These are phyloP conservation scores for Allium sativum DNA, from an alignment of 106 monocot species.

Conservation along the genomic window DNA sequence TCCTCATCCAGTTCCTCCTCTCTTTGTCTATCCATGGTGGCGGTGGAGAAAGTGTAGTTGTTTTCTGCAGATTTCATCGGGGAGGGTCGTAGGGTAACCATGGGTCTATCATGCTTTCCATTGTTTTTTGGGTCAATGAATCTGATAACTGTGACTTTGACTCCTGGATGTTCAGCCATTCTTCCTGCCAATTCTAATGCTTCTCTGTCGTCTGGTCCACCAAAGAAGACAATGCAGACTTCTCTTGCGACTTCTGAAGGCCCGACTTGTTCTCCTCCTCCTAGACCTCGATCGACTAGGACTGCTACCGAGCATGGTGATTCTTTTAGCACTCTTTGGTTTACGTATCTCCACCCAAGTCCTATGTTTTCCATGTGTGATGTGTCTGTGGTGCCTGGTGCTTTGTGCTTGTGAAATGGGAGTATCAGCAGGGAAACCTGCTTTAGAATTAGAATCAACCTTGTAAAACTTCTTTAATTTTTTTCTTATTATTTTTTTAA, in stretches of 20 bases:
- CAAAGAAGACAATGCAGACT: constrained; percentile 73
- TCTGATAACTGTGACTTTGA: constrained; percentile 33
- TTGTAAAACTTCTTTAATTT: no score
- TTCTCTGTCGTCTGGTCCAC: constrained; percentile 78
- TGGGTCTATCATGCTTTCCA: constrained; percentile 1
- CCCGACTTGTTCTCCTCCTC: constrained; percentile 40
- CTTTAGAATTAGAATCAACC: no score
- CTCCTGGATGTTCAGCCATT: constrained; percentile 73
- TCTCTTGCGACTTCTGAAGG: constrained; percentile 34
- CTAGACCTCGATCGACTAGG: constrained; percentile 53
- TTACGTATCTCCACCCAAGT: constrained; percentile 44
- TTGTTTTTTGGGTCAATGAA: constrained; percentile 12
- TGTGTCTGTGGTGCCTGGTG: constrained; percentile 7
- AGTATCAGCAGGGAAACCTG: constrained; percentile 36
- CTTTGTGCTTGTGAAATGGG: constrained; percentile 67
- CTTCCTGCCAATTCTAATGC: constrained; percentile 41
- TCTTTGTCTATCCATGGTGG: constrained; percentile 31
- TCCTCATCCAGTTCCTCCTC: constrained; percentile 67
- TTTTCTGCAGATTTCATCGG: constrained; percentile 38
- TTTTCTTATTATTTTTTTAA: no score
- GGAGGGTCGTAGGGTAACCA: constrained; percentile 26
- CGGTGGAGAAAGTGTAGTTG: constrained; percentile 63
- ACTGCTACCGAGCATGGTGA: constrained; percentile 72
- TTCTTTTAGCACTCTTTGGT: constrained; percentile 39
- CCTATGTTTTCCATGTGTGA: constrained; percentile 34